These are phyloP conservation scores for Trypanosomatidae sp. DNA, from an alignment of 208 protist genomes.

Conservation along the genomic window DNA sequence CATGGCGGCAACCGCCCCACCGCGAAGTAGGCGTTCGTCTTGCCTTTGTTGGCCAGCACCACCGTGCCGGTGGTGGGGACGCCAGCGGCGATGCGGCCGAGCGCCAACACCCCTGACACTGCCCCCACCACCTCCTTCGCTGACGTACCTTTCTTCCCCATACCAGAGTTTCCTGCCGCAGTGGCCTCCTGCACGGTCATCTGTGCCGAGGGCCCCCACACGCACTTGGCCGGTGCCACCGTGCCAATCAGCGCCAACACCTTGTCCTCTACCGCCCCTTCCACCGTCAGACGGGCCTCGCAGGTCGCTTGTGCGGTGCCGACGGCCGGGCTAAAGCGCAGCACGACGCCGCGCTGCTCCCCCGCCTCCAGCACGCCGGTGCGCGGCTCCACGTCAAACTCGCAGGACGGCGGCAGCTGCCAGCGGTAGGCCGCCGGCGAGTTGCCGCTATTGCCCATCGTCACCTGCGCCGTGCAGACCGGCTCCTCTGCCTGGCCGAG, in stretches of 20 bases:
- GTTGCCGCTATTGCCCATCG: conserved; percentile 84
- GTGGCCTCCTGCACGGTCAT: too few relatives aligned
- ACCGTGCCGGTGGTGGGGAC: conserved; percentile 27
- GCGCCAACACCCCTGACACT: conserved; percentile 51
- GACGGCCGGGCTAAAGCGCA: conserved; percentile 72
- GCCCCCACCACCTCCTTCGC: conserved; percentile 2
- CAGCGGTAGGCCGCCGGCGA: conserved; percentile 77
- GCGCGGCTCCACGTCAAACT: conserved; percentile 69
- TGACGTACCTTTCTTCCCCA: too few relatives aligned
- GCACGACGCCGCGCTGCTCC: conserved; percentile 46
- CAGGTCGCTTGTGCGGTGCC: conserved; percentile 38
- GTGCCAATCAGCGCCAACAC: conserved; percentile 57
- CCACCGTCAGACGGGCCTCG: conserved; percentile 63
- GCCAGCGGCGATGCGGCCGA: conserved; percentile 77
- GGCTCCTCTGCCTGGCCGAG: conserved; percentile 65
- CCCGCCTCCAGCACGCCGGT: conserved; percentile 63
- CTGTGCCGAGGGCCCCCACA: conserved; percentile 35
- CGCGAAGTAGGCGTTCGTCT: conserved; percentile 73
- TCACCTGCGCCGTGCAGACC: conserved; percentile 53
- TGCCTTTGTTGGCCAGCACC: conserved; percentile 63
- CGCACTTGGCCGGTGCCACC: conserved; percentile 64
- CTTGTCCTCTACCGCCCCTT: conserved; percentile 65
- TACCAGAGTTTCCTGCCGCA: too few relatives aligned
- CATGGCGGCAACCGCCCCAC: conserved; percentile 62
- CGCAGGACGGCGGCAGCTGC: conserved; percentile 35